Conservation (phyloP, 1,284 basidiomycete species). For the Ceratobasidium sp. region DNA sequence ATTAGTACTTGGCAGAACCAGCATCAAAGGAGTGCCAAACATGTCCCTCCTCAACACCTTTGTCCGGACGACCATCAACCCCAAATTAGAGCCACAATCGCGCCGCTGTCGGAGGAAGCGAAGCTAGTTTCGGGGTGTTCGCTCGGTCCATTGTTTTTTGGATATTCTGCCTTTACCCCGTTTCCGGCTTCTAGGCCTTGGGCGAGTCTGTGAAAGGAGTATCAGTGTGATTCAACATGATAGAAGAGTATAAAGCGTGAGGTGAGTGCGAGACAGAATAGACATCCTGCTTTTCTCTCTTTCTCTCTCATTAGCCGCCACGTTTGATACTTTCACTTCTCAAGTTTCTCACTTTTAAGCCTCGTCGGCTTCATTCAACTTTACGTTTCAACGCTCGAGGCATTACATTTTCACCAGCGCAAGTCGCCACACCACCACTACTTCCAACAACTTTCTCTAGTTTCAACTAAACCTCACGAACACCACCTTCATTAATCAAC, state of each 20-base stretch:
- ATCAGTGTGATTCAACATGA: background rate
- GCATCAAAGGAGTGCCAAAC: constrained; percentile 26
- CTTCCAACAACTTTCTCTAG: background rate
- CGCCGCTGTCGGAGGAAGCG: constrained; percentile 28
- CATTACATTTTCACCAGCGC: constrained; percentile 18
- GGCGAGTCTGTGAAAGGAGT: constrained; percentile 13
- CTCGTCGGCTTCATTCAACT: constrained; percentile 23
- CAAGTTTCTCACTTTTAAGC: constrained; percentile 9
- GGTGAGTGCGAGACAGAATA: background rate
- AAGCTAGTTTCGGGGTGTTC: constrained; percentile 11
- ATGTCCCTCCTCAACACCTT: constrained; percentile 22
- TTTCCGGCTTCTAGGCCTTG: constrained; percentile 31
- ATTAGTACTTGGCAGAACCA: constrained; percentile 32
- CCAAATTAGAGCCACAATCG: constrained; percentile 5
- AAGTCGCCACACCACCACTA: constrained; percentile 27
- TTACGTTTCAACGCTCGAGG: constrained; percentile 8
- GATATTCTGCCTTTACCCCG: constrained; percentile 28
- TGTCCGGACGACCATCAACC: constrained; percentile 16
- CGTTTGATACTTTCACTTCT: constrained; percentile 28
- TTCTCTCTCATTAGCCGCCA: constrained; percentile 18
- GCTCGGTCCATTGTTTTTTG: constrained; percentile 28
- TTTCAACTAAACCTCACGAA: constrained; percentile 3
- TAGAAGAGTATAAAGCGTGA: constrained; percentile 14
- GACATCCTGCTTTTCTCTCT: constrained; percentile 28
- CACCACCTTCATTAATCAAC: constrained; percentile 1